Evolutionary conservation across 2,329 filamentous ascomycete genomes (phyloP), one percentile per base, ranked within the genome.

Genomic region (Colletotrichum salicis): DNA sequence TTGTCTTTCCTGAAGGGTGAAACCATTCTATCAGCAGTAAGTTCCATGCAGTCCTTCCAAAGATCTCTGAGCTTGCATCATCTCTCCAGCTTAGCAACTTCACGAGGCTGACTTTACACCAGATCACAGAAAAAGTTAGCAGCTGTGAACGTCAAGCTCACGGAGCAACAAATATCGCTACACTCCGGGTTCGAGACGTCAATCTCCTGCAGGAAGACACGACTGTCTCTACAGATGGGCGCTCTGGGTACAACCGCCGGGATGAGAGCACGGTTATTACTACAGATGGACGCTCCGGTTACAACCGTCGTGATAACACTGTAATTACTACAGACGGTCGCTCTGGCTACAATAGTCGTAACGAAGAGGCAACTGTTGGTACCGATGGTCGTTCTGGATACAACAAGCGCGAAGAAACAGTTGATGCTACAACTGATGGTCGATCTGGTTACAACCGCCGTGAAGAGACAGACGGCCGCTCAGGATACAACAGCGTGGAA

Each of bases 161-260:
- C 4, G 8, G 12, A 3, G 31, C n/a, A 19, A 22, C n/a, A 5
- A 22, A 12, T 24, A 13, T 31, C 8, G 10, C 37, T 4, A 35
- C 11, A 19, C 61, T 56, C 15, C 55, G 41, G 8, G n/a, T 41
- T 11, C 64, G 64, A n/a, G 45, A 37, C 11, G 22, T 3, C 13
- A 56, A 6, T 5, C 35, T 5, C 12, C 6, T 31, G 7, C 15
- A 52, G 22, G 41, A 19, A 11, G 55, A 19, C 29, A 15, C 37
- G 6, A n/a, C 10, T 27, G 2, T 22, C 27, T 51, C 64, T 15
- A n/a, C 59, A 15, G 52, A 57, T 7, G 54, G 54, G 4, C 62
- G 62, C 11, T 65, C 62, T 13, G 64, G 64, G 2, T 66, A 66
- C 31, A 66, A 66, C 11, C 54, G 63, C 3, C 37, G 54, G 1